Percentiles rank a stretch among this genome's conserved stretches.
phyloP scores from a whole-genome alignment of 805 yeast genomes.

The Candida krabiensis region DNA sequence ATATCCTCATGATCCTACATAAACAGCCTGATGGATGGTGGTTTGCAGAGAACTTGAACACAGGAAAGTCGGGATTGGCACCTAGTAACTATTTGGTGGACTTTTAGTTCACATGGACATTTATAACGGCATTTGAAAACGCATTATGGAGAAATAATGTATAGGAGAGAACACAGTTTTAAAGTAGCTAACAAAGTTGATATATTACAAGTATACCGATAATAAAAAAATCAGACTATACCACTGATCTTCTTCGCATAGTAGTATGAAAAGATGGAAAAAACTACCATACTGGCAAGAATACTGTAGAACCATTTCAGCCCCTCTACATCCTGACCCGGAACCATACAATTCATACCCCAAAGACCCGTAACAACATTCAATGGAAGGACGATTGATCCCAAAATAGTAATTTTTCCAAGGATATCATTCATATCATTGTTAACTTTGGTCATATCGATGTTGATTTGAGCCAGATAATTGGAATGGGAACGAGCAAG shows the following conservation, averaged over 20 bases:
- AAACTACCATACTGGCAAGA: conserved; percentile 42
- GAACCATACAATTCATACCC: conserved; percentile 98
- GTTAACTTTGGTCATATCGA: conserved; percentile 96
- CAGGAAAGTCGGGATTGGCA: conserved; percentile 53
- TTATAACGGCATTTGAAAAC: too few relatives aligned
- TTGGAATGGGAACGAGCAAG: conserved; percentile 95
- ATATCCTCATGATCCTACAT: conserved; percentile 49
- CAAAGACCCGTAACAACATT: conserved; percentile 94
- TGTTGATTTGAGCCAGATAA: conserved; percentile 93
- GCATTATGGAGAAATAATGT: too few relatives aligned
- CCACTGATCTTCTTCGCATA: conserved; percentile 46
- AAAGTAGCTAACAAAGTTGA: too few relatives aligned
- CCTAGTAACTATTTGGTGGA: conserved; percentile 58
- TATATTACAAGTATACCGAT: too few relatives aligned
- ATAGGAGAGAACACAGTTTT: too few relatives aligned
- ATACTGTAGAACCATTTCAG: conserved; percentile 67
- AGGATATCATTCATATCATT: conserved; percentile 96
- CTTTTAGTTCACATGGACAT: too few relatives aligned
- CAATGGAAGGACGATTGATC: conserved; percentile 93
- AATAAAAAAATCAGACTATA: conserved; percentile 24
- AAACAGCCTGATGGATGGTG: conserved; percentile 77
- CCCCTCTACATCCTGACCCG: conserved; percentile 76
- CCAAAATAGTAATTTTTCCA: conserved; percentile 89
- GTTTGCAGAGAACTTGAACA: conserved; percentile 58
- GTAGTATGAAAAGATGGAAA: conserved; percentile 47